phyloP scores from a whole-genome alignment of 768 basidiomycete species.

The Tulasnella calospora region DNA sequence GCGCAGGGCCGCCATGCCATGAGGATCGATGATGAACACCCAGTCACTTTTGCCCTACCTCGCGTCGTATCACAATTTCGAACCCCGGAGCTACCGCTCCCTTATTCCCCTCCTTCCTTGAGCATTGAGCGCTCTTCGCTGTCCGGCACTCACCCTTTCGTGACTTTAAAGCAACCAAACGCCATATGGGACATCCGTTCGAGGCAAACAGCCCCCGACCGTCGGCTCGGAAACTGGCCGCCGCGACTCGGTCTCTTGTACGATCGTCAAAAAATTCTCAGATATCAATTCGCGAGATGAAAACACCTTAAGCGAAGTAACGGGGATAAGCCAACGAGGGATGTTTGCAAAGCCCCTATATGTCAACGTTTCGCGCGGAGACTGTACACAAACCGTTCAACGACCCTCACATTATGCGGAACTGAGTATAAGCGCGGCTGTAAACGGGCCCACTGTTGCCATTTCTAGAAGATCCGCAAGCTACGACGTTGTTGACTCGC shows the following conservation, averaged over 20 bases:
- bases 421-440: background rate
- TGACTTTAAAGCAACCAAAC: constrained; percentile 1
- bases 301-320: background rate
- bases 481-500: background rate
- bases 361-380: background rate
- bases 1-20: constrained; percentile 6
- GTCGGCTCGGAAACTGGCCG: background rate
- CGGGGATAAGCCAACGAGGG: background rate
- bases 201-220: background rate
- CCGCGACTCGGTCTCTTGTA: background rate
- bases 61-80: constrained; percentile 6
- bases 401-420: background rate
- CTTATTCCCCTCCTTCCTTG: background rate
- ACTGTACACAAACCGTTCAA: background rate
- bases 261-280: background rate
- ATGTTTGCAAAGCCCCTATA: background rate
- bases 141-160: background rate
- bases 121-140: background rate
- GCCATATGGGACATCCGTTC: background rate
- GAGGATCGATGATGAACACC: constrained; percentile 8
- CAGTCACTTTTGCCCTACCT: background rate
- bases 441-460: background rate
- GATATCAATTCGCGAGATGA: background rate
- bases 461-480: background rate
- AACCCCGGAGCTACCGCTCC: background rate